Base-by-base conservation (phyloP, 768 basidiomycete genomes). In the Tephrocybe sp. region DNA sequence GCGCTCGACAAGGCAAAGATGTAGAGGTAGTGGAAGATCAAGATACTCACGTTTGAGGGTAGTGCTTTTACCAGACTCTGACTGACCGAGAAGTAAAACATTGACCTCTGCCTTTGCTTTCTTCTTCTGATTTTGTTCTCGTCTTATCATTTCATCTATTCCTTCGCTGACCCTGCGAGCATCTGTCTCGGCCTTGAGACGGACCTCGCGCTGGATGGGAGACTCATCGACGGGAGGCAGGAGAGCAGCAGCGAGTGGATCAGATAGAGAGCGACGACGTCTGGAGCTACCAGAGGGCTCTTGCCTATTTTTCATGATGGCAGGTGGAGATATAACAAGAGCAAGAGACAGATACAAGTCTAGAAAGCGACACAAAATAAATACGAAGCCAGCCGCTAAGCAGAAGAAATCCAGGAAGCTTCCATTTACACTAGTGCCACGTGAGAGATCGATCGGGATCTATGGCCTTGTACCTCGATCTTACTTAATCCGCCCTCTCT, bases 41-140 rank as follows among this genome's bases (percentile, higher is more conserved):
- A 53, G 41, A 50, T 45, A 84, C 89, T 81, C 75, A 91, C 90
- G 90, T 73, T 91, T 91, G 60, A 92, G 75, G 7, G 89, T 90
- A 8, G 90, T 93, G 64, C 87, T 90, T 75, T 92, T 93, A 34
- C 90, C 90, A 61, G 88, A 90, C 76, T 92, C 90, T 55, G 90
- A 91, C 77, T 93, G 90, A 45, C 90, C 90, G 36, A 93, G 81
- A 54, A 93, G 76, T 48, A 93, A 73, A 46, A 93, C 81, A 63
- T 85, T 86, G 67, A 92, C 81, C 62, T 84, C 82, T 57, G 81
- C 75, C 56, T 77, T 82, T 33, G 68, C 65, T 66, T 78, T 84
- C 69, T 78, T 84, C 61, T 68, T 72, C 56, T 86, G 83, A 48
- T 74, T 77, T 51, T 77, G 70, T 61, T 92, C 90, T 57, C 74